phyloP scores from a whole-genome alignment of 352 stramenopile genomes.

The Nothophytophthora sp. region DNA sequence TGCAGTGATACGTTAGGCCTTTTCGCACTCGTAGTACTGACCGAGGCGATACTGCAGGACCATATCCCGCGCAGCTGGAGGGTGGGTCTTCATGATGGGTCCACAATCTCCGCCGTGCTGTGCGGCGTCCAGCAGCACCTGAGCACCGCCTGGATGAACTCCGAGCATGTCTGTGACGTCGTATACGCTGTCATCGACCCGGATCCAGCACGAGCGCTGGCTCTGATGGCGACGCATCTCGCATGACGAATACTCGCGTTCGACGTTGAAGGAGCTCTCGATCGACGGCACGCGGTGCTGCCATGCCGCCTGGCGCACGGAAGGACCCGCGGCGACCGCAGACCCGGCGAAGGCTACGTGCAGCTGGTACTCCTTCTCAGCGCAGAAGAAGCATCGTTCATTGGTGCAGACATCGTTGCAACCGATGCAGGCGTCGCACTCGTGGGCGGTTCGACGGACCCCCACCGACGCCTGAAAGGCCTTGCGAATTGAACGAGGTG shows the following conservation, averaged over 20 bases:
- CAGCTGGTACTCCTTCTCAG: conserved; percentile 76
- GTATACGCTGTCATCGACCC: conserved; percentile 87
- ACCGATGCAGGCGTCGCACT: conserved; percentile 74
- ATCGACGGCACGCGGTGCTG: conserved; percentile 23
- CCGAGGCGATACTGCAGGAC: conserved; percentile 63
- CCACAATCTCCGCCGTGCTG: conserved; percentile 53
- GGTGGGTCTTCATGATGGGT: conserved; percentile 54
- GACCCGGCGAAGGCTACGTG: conserved; percentile 44
- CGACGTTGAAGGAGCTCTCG: conserved; percentile 34
- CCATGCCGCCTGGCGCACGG: conserved; percentile 21
- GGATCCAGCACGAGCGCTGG: conserved; percentile 89
- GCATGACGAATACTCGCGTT: conserved; percentile 85
- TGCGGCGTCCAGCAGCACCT: conserved; percentile 58
- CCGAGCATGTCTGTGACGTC: conserved; percentile 91
- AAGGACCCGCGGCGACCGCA: conserved; percentile 17
- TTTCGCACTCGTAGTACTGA: conserved; percentile 65
- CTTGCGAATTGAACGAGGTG: conserved; percentile 13
- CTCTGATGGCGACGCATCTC: conserved; percentile 87
- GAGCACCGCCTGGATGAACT: conserved; percentile 86
- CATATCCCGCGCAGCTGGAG: conserved; percentile 39
- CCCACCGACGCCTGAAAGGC: conserved; percentile 23
- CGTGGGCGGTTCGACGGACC: conserved; percentile 32
- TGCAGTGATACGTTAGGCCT: conserved; percentile 13
- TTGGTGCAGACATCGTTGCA: conserved; percentile 79
- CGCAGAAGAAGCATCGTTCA: conserved; percentile 69